Conservation (phyloP, 495 filamentous ascomycete species). For the Oleoguttula mirabilis region DNA sequence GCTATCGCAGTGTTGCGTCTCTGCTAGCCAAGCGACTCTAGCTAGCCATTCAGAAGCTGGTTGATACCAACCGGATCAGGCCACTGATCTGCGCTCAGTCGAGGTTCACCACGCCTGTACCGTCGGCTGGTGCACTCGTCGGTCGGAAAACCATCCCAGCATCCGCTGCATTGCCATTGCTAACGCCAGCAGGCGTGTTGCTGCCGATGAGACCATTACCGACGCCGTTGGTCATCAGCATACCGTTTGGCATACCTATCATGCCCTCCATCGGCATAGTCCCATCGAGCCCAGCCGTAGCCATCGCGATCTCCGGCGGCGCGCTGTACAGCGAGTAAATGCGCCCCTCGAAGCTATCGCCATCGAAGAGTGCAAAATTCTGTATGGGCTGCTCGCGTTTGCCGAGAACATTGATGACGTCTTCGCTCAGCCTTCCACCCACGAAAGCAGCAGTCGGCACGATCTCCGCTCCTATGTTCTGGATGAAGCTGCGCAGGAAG, state of each 20-base stretch:
- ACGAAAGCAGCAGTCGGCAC: conserved; percentile 81
- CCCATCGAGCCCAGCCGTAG: background rate
- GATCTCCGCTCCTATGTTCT: conserved; percentile 70
- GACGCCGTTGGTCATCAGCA: background rate
- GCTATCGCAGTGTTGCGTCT: too few relatives aligned
- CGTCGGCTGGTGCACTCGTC: background rate
- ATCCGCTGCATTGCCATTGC: background rate
- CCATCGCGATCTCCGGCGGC: conserved; percentile 16
- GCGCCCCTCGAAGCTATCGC: conserved; percentile 59
- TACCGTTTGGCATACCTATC: background rate
- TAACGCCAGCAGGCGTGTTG: background rate
- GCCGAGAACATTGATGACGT: conserved; percentile 91
- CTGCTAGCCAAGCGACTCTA: too few relatives aligned
- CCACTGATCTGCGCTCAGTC: too few relatives aligned
- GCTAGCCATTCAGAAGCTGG: too few relatives aligned
- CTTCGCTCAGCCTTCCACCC: conserved; percentile 82
- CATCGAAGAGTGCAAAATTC: conserved; percentile 88
- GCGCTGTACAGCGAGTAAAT: conserved; percentile 53
- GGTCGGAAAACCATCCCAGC: background rate
- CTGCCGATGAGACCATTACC: background rate
- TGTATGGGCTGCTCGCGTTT: conserved; percentile 85
- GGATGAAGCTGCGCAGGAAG: conserved; percentile 69
- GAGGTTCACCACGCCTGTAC: background rate
- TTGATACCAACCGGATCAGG: too few relatives aligned
- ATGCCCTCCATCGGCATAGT: background rate